Percentiles rank a stretch among this genome's conserved stretches.
Conservation (phyloP, 768 basidiomycete species). For the Pleurotus pulmonarius region DNA sequence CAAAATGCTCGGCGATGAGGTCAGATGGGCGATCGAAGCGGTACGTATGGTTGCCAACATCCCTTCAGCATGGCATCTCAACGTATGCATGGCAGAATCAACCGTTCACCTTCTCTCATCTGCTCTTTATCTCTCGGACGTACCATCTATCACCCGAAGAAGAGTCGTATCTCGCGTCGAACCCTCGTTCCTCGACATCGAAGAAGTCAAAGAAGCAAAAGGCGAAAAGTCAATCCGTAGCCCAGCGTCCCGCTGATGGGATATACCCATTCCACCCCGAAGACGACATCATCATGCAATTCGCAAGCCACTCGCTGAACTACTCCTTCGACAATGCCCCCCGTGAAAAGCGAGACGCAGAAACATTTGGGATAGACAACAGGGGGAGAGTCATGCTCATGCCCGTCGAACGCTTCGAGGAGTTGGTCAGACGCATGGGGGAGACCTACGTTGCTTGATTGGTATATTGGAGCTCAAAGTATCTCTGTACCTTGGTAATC, state of each 20-base stretch:
- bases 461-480: no score
- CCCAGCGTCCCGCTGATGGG: conserved; percentile 37
- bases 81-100: conserved; percentile 34
- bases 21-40: conserved; percentile 66
- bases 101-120: conserved; percentile 70
- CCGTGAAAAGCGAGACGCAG: conserved; percentile 50
- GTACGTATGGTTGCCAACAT: conserved; percentile 34
- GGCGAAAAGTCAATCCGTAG: conserved; percentile 22
- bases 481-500: no score
- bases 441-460: conserved; percentile 25
- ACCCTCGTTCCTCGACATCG: conserved; percentile 24
- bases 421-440: conserved; percentile 34
- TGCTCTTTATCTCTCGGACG: conserved; percentile 72
- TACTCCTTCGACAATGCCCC: conserved; percentile 49
- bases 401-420: conserved; percentile 35
- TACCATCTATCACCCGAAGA: conserved; percentile 75
- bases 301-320: conserved; percentile 47
- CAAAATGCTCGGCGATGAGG: conserved; percentile 79
- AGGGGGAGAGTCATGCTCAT: conserved; percentile 66
- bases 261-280: conserved; percentile 83
- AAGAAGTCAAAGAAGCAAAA: conserved; percentile 33
- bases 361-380: conserved; percentile 70
- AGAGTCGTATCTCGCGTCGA: conserved; percentile 48
- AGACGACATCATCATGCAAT: conserved; percentile 69
- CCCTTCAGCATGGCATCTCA: conserved; percentile 2